Evolutionary conservation across 768 basidiomycete species (phyloP).

Genomic region (Boletus eberwhitei): DNA sequence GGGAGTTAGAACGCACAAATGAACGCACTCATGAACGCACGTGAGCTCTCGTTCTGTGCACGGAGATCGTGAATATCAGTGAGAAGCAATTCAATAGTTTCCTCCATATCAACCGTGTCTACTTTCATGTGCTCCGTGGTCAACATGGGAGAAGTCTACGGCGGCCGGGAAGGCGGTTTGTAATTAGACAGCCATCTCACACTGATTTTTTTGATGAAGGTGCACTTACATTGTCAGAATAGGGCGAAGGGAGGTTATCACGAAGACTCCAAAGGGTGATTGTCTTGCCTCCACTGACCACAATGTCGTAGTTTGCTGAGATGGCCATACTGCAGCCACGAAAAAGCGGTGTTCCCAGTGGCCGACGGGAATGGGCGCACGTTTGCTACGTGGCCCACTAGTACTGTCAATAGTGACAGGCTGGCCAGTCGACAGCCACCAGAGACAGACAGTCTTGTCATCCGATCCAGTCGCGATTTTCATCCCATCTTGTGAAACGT

Average conservation of each 20-base stretch:
- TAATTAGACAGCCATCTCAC: neutral
- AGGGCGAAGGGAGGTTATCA: neutral
- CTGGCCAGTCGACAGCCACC: too few species aligned
- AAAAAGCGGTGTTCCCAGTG: too few species aligned
- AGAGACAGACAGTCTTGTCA: too few species aligned
- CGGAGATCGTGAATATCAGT: neutral
- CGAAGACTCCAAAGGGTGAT: neutral
- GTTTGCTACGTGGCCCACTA: too few species aligned
- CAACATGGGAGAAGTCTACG: neutral
- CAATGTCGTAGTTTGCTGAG: slow-evolving; percentile 5
- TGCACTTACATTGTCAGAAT: neutral
- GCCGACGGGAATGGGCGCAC: too few species aligned
- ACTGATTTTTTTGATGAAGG: neutral
- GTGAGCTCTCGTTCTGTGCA: neutral
- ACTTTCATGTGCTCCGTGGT: too few species aligned
- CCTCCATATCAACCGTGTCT: neutral
- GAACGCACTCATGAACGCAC: neutral
- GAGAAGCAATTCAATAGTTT: neutral
- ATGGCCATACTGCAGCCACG: too few species aligned
- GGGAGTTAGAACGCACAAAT: neutral
- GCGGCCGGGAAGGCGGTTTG: neutral
- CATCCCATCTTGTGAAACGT: too few species aligned
- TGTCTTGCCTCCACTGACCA: neutral
- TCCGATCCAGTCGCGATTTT: too few species aligned
- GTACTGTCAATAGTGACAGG: too few species aligned